Percentiles rank a stretch among this genome's conserved stretches.
Conservation (phyloP, 495 filamentous ascomycete genomes). For the Talaromyces stipitatus region DNA sequence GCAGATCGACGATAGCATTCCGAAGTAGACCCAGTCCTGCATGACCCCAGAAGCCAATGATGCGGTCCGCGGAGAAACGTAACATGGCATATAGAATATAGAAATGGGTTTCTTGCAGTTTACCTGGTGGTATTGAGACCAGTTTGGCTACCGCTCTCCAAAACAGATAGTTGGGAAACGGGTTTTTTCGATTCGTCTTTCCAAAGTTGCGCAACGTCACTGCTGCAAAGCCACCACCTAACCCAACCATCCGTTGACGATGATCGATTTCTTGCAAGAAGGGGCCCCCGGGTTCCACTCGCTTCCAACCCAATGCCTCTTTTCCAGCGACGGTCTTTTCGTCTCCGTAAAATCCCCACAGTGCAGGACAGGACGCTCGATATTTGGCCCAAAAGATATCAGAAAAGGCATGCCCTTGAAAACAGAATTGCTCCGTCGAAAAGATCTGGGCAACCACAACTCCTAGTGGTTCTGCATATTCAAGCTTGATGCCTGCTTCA, state of each 20-base stretch:
- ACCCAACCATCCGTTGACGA: constrained; percentile 72
- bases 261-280: constrained; percentile 63
- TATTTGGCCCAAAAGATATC: constrained; percentile 89
- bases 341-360: constrained; percentile 76
- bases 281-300: constrained; percentile 39
- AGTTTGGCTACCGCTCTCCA: constrained; percentile 71
- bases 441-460: constrained; percentile 69
- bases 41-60: constrained; percentile 71
- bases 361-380: constrained; percentile 68
- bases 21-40: constrained; percentile 57
- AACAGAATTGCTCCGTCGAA: constrained; percentile 55
- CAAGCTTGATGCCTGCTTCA: constrained; percentile 62
- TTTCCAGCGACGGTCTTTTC: constrained; percentile 67
- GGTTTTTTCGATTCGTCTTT: constrained; percentile 56
- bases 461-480: constrained; percentile 75
- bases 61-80: constrained; percentile 57
- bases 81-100: constrained; percentile 72
- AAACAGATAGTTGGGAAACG: constrained; percentile 71
- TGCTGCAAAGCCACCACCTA: constrained; percentile 77
- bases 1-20: constrained; percentile 60
- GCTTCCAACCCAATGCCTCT: constrained; percentile 65
- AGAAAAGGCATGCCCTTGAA: constrained; percentile 64
- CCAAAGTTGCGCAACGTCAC: constrained; percentile 75
- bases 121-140: constrained; percentile 56
- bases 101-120: constrained; percentile 70